A percentile compares a stretch with the other conserved stretches of the same genome.
These are phyloP conservation scores for Polytrichum formosum DNA, from an alignment of 225 moss, liverwort and hornwort species.

Conservation along the genomic window DNA sequence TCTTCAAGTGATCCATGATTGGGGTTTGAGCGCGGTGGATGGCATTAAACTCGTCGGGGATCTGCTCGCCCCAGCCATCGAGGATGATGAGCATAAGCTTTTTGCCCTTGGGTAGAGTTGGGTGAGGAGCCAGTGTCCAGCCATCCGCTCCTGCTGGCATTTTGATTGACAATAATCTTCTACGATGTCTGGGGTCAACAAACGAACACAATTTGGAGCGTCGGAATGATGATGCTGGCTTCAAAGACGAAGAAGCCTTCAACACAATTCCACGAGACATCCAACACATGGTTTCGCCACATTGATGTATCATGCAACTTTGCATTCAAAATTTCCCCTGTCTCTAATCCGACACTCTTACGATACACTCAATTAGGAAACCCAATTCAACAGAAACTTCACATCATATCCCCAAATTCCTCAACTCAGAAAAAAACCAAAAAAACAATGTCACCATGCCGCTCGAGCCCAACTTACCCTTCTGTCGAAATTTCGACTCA, in stretches of 20 bases:
- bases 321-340: no score
- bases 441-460: no score
- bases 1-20: conserved; percentile 82
- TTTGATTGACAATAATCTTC: conserved; percentile 12
- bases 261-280: background rate
- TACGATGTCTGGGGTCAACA: background rate
- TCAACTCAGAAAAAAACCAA: no score
- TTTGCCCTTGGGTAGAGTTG: conserved; percentile 81
- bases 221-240: background rate
- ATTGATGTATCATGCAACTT: background rate
- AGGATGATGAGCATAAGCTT: conserved; percentile 84
- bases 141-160: conserved; percentile 38
- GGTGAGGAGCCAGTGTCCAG: conserved; percentile 55
- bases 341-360: no score
- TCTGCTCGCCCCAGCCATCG: conserved; percentile 99
- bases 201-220: background rate
- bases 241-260: no score
- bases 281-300: background rate
- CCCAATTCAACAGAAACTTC: no score
- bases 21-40: conserved; percentile 83
- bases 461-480: no score
- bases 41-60: conserved; percentile 88
- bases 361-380: no score
- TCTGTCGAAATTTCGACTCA: no score
- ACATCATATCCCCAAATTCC: no score